Base-by-base conservation (phyloP, 1,284 basidiomycete species). In the Naganishia sp. region DNA sequence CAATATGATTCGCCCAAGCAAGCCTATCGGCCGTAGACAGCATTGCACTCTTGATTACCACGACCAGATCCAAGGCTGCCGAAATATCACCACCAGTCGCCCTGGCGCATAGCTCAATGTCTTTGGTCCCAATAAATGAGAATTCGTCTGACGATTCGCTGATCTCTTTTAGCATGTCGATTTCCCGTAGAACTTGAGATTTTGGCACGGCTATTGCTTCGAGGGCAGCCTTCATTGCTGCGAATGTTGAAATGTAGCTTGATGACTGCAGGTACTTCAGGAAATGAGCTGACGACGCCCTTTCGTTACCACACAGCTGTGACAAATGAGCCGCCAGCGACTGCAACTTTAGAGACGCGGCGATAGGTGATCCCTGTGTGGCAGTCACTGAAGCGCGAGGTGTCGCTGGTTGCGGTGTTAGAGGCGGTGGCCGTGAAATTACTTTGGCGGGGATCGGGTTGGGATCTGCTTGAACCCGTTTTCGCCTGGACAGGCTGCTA, bases 31-130 rank as follows among this genome's bases (percentile, higher is more conserved):
- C 71, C 9, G 73, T 73, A 73, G 75, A 77, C 46, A 69, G 61
- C 11, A 68, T 72, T 41, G 78, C 71, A 52, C 77, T 76, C 28
- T 52, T 67, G 41, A 80, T 53, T 3, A 76, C 60, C 49, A 75
- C 74, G 71, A 76, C 73, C 23, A 80, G 73, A 57, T 79, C 76
- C 69, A 80, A 75, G 0, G 75, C 75, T 0, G 62, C 68, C 2
- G 70, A 68, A 18, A 77, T 71, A 60, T 80, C 76, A 0, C 71
- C 70, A 13, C 73, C 72, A 0, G 73, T 69, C 0, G 72, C 75
- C 39, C 71, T 66, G 15, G 74, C 63, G 49, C 76, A 76, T 2
- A 76, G 56, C 21, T 72, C 72, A 25, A 78, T 57, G 67, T 77
- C 75, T 25, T 68, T 61, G 6, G 47, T 18, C 10, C 52, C 58